Evolutionary conservation across 2,329 filamentous ascomycete genomes (phyloP).

Genomic region (Paecilomyces niveus): DNA sequence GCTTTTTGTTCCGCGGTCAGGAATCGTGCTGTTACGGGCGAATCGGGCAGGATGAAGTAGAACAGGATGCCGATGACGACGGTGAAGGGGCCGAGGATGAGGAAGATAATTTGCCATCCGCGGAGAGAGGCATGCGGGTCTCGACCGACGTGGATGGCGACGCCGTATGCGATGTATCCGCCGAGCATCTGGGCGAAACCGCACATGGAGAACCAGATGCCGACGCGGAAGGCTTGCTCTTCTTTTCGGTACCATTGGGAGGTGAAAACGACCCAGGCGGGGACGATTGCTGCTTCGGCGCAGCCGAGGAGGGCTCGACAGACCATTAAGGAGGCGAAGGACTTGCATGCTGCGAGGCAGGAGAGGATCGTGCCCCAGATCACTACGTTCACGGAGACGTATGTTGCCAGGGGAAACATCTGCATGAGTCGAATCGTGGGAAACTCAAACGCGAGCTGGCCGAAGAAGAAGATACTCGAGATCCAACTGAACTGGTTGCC

Average conservation of each 20-base stretch:
- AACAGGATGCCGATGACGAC: constrained; percentile 28
- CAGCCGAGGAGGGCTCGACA: constrained; percentile 47
- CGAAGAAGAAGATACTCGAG: constrained; percentile 21
- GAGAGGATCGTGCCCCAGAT: constrained; percentile 25
- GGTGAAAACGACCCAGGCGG: constrained; percentile 21
- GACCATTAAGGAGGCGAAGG: constrained; percentile 43
- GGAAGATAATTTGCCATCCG: constrained; percentile 33
- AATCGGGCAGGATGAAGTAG: constrained; percentile 31
- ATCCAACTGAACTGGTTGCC: constrained; percentile 41
- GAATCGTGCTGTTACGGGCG: constrained; percentile 24
- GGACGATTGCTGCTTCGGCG: constrained; percentile 39
- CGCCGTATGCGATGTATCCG: constrained; percentile 30
- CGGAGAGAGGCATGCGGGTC: constrained; percentile 20
- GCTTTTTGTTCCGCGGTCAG: constrained; percentile 25
- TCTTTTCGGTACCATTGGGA: constrained; percentile 25
- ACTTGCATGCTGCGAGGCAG: constrained; percentile 27
- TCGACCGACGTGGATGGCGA: constrained; percentile 18
- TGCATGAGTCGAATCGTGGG: constrained; percentile 34
- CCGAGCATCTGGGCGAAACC: constrained; percentile 31
- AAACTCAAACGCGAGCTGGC: constrained; percentile 28
- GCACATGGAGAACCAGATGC: constrained; percentile 23
- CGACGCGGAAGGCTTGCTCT: constrained; percentile 25
- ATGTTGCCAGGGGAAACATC: constrained; percentile 32
- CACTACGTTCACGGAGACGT: constrained; percentile 28
- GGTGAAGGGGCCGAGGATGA: constrained; percentile 30